A percentile compares a stretch with the other conserved stretches of the same genome.
Conservation (phyloP, 2,329 filamentous ascomycete species). For the Penicillium sp. region DNA sequence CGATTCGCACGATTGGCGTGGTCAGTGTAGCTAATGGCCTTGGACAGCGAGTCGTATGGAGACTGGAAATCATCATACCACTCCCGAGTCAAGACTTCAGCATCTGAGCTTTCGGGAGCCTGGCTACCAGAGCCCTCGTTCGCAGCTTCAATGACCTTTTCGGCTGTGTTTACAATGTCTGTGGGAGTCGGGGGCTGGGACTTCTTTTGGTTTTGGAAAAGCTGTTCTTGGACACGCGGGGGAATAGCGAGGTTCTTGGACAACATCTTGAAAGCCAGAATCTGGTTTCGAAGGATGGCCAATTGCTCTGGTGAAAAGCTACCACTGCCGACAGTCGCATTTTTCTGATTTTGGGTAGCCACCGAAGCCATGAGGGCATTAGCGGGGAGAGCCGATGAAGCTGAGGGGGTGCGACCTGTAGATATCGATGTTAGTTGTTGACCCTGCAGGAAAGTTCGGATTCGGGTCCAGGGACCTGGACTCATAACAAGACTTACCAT, state of each 20-base stretch:
- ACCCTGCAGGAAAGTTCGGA: not conserved
- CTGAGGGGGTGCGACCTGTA: slow-evolving; percentile 38
- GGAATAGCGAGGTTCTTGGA: slow-evolving; percentile 85
- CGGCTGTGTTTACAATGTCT: slow-evolving; percentile 34
- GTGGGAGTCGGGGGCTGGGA: slow-evolving; percentile 38
- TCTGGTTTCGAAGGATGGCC: slow-evolving; percentile 75
- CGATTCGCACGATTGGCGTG: slow-evolving; percentile 64
- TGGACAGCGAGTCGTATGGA: slow-evolving; percentile 61
- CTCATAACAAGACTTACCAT: slow-evolving; percentile 36
- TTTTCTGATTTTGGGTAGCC: slow-evolving; percentile 28
- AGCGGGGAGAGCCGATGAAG: slow-evolving; percentile 33
- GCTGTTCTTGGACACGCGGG: slow-evolving; percentile 71
- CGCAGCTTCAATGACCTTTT: slow-evolving; percentile 41
- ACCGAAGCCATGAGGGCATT: slow-evolving; percentile 19
- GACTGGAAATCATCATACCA: slow-evolving; percentile 72
- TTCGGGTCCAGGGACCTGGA: not conserved
- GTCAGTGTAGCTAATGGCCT: slow-evolving; percentile 31
- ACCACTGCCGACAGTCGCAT: slow-evolving; percentile 39
- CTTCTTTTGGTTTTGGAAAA: slow-evolving; percentile 62
- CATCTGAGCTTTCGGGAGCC: slow-evolving; percentile 29
- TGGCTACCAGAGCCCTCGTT: slow-evolving; percentile 37
- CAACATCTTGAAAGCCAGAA: slow-evolving; percentile 85
- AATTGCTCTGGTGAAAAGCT: slow-evolving; percentile 79
- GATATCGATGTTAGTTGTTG: not conserved
- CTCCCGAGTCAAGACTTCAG: slow-evolving; percentile 32